A percentile compares a stretch with the other conserved stretches of the same genome.
Conservation (phyloP, 192 early-diverging fungal genomes). For the Backusella macrospora region DNA sequence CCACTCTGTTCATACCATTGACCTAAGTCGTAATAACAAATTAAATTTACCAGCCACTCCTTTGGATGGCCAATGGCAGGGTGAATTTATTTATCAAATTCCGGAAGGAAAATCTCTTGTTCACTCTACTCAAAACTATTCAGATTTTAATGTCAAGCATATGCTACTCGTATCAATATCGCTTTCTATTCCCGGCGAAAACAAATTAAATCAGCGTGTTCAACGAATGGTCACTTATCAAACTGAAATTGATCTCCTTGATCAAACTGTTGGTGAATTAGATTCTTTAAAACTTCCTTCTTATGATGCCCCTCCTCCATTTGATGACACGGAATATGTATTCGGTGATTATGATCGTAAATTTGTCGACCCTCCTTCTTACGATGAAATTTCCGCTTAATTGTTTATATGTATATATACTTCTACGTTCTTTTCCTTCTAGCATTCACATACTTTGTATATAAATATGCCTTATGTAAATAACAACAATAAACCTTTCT, state of each 20-base stretch:
- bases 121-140: slow-evolving; percentile 14
- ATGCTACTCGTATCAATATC: slow-evolving; percentile 14
- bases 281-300: slow-evolving; percentile 1
- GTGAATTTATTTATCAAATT: neutral
- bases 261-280: slow-evolving; percentile 1
- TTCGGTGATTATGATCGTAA: slow-evolving; percentile 18
- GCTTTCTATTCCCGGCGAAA: slow-evolving; percentile 12
- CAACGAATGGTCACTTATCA: slow-evolving; percentile 14
- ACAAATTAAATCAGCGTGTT: neutral
- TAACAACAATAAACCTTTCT: neutral
- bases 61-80: neutral
- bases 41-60: neutral
- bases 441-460: neutral
- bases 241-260: slow-evolving; percentile 18
- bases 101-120: slow-evolving; percentile 1
- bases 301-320: slow-evolving; percentile 19
- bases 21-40: neutral
- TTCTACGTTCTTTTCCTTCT: neutral
- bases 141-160: slow-evolving; percentile 9
- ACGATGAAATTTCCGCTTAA: slow-evolving; percentile 15
- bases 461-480: slow-evolving; percentile 3
- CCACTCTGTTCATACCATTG: neutral
- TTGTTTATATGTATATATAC: neutral
- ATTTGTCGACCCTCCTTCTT: slow-evolving; percentile 13
- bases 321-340: neutral